Base-by-base conservation (phyloP, 2,329 filamentous ascomycete genomes). In the Colletotrichum sojae region DNA sequence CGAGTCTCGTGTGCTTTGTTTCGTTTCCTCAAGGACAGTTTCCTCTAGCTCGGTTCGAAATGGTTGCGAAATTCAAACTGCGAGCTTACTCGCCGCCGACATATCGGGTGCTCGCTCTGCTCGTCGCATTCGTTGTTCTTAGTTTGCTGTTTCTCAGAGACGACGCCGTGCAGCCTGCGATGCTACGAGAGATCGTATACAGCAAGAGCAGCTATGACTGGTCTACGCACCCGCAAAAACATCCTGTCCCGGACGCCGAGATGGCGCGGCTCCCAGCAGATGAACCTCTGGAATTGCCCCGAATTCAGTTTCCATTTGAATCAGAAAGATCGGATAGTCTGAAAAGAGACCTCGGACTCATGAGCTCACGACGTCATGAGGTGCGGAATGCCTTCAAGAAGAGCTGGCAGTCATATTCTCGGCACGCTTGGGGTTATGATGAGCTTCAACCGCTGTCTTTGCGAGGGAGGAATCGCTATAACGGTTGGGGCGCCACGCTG, bases 401-500 rank as follows among this genome's bases (percentile, higher is more conserved):
- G 72, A 73, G 76, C 6, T 86, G 83, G 83, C 74, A 73, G 16
- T 80, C 79, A 27, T 86, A 86, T 73, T 82, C 77, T 59, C 73
- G 76, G 10, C 73, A 82, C 62, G 84, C 84, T 0, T 86, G 83
- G 83, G 78, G 81, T 71, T 78, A 80, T 40, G 84, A 86, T 73
- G 84, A 85, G 66, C 68, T 86, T 20, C 76, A 76, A 18, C 84
- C 84, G 3, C 66, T 85, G 16, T 79, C 78, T 16, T 81, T 82
- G n/a, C 63, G 73, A 2, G 77, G 72, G 39, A 76, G 79, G 45
- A 79, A 83, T 57, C 78, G 79, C 12, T 85, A 84, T 71, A 82
- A 82, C 27, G 84, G 84, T 15, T 85, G 82, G 83, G 82, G 79
- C 4, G 83, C 81, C 1, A 84, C 83, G 3, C 71, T 84, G 56